Percentiles rank a stretch among this genome's conserved stretches.
Conservation (phyloP, 176 grass and related monocot species). For the Cenchrus americanus region DNA sequence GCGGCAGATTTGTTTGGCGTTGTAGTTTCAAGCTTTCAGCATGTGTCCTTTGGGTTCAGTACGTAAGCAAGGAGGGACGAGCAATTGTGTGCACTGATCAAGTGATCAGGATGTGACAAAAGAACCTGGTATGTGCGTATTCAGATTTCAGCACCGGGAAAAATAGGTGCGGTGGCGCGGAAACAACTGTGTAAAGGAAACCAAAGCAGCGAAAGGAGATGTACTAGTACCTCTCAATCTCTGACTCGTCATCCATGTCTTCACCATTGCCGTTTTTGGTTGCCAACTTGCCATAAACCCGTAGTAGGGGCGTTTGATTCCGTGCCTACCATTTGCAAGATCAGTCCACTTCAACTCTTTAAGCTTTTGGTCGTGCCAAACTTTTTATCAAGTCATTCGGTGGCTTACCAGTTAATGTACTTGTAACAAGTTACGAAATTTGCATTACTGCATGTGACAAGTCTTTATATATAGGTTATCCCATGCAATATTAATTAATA, state of each 20-base stretch:
- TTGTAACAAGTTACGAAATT: not conserved
- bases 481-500: too few species aligned
- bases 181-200: not conserved
- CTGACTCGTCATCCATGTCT: not conserved
- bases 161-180: not conserved
- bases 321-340: not conserved
- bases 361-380: not conserved
- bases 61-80: too few species aligned
- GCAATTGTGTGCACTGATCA: not conserved
- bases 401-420: not conserved
- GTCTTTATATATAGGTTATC: too few species aligned
- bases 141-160: not conserved
- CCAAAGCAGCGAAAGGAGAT: not conserved
- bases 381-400: not conserved
- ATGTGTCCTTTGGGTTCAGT: too few species aligned
- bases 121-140: not conserved
- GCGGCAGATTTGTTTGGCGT: not conserved
- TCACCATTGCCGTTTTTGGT: slow-evolving; percentile 12
- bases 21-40: not conserved
- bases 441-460: too few species aligned
- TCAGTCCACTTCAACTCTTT: not conserved
- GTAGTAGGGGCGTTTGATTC: not conserved
- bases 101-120: not conserved
- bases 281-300: not conserved
- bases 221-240: too few species aligned